Base-by-base conservation (phyloP, 768 basidiomycete species). In the Mycena epipterygia region DNA sequence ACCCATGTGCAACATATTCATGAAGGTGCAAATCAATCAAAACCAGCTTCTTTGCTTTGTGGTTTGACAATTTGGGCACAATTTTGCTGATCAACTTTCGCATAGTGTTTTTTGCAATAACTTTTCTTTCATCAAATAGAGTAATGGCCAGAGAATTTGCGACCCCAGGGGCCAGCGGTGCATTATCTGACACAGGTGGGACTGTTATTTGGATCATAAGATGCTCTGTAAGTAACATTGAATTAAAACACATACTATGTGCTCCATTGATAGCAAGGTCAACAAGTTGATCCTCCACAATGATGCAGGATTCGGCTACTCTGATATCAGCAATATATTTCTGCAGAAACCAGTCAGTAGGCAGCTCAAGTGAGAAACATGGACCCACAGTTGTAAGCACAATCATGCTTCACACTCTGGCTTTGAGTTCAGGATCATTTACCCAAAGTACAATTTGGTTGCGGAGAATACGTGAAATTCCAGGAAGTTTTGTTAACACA, bases 401-500 rank as follows among this genome's bases (percentile, higher is more conserved):
- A n/a, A 66, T 16, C 56, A 66, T 51, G 0, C 64, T 56, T 7
- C 56, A 46, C 27, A 44, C 56, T 41, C 41, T 58, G 19, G 64
- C 64, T 7, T 66, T 58, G 56, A 58, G 55, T 27, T 46, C 35
- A 21, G 64, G 27, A 58, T 66, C 64, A 5, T 13, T 14, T 14
- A 66, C 46, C 64, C 64, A 66, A n/a, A 66, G 42, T 12, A 66
- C 51, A 27, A 66, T 51, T 23, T 66, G 64, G 25, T 66, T 58
- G 7, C 64, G 53, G 23, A 66, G 55, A 27, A 66, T 49, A 19
- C 58, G 64, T 5, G 64, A 66, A 2, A 58, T 49, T 37, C 5
- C 3, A 1, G 64, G 64, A 21, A 66, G 44, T 32, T 57, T 58
- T 5, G 17, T 29, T 35, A 66, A 35, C 16, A 27, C 2, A 2